phyloP scores from a whole-genome alignment of 371 early-diverging fungal genomes.

The Syncephalastrum sp. region DNA sequence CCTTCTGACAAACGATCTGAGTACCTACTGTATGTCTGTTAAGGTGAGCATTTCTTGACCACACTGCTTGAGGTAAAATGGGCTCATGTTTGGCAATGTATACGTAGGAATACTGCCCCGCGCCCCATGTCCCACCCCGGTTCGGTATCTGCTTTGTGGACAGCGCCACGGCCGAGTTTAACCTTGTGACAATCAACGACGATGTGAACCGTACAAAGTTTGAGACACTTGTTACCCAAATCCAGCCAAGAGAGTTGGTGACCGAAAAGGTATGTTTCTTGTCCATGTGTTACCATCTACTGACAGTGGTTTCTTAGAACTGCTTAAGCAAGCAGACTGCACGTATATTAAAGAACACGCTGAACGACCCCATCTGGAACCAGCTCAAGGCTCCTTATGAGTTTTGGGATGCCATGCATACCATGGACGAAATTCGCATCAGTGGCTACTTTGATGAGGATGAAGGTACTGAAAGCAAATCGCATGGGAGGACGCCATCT shows the following conservation, averaged over 20 bases:
- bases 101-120: slow-evolving; percentile 33
- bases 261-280: slow-evolving; percentile 60
- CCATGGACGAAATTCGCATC: slow-evolving; percentile 67
- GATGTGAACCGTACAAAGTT: slow-evolving; percentile 84
- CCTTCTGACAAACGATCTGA: slow-evolving; percentile 82
- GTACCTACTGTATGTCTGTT: slow-evolving; percentile 93
- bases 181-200: slow-evolving; percentile 79
- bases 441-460: slow-evolving; percentile 65
- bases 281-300: background rate
- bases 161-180: slow-evolving; percentile 91
- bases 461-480: slow-evolving; percentile 9
- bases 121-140: slow-evolving; percentile 33
- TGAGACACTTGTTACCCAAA: slow-evolving; percentile 91
- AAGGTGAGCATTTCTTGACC: slow-evolving; percentile 47
- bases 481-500: background rate
- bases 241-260: slow-evolving; percentile 88
- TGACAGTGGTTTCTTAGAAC: slow-evolving; percentile 34
- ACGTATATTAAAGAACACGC: slow-evolving; percentile 71
- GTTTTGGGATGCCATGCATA: slow-evolving; percentile 79
- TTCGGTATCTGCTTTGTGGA: slow-evolving; percentile 95
- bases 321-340: slow-evolving; percentile 61
- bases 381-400: slow-evolving; percentile 71
- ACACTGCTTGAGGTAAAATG: background rate
- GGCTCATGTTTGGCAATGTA: slow-evolving; percentile 7
- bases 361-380: slow-evolving; percentile 68